Evolutionary conservation across 805 yeast genomes (phyloP), one percentile per base, ranked within the genome.

Genomic region (Myxozyma udenii): DNA sequence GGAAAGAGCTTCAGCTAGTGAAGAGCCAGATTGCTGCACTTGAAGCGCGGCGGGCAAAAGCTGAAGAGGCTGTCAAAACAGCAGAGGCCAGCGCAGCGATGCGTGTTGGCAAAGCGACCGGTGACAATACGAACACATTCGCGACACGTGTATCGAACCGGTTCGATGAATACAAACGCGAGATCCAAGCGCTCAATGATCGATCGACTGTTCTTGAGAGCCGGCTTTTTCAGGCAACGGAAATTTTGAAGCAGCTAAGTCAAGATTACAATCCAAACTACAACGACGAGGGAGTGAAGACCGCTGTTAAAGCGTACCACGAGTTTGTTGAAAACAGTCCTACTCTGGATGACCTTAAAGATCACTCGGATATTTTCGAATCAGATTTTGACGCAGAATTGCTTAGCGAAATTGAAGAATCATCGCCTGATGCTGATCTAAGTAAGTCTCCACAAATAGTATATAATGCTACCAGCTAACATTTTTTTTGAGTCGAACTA

Each of bases 261-360:
- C 63, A 72, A 2, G 77, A 78, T n/a, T 89, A 85, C 68, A 87
- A 88, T 61, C 87, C 85, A 43, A 85, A 88, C 62, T 80, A 88
- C 70, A 88, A 90, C 64, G 96, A 90, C 68, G 79, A 81, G 5
- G 95, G 90, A 0, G 96, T 90, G 18, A 87, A 87, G 66, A 77
- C 73, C 19, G 82, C 90, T 1, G 82, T 88, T 16, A 71, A 77
- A 18, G 70, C 62, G 16, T 67, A 68, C 64, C 66, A 64, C 38
- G 65, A 65, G 26, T 50, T 60, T 41, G 60, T 57, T 36, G 48
- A 61, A 43, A 52, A 58, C 71, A 23, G 42, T 12, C 41, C 74
- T 2, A 51, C 45, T 3, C 40, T 25, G 3, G 37, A 33, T 2
- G 48, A 41, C 19, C 19, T 18, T 9, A 25, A 21, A 7, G 46